A percentile compares a stretch with the other conserved stretches of the same genome.
Evolutionary conservation across 345 rosid species (phyloP).

Genomic region (Litchi chinensis): DNA sequence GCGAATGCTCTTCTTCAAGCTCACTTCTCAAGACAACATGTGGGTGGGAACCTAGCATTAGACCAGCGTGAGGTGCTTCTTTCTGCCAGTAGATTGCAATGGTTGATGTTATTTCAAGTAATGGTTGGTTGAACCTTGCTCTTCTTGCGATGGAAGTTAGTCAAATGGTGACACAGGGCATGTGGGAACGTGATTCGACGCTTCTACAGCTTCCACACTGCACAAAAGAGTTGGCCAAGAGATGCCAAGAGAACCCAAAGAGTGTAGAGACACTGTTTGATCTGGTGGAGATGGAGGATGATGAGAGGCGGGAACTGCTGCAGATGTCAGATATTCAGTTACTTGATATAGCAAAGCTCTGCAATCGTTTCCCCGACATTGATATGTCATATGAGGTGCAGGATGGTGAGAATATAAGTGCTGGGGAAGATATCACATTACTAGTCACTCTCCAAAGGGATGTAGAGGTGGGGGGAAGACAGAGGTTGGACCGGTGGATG

Average conservation of each 20-base stretch:
- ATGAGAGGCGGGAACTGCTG: conserved; percentile 73
- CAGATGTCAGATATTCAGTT: conserved; percentile 66
- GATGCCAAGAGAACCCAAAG: conserved; percentile 80
- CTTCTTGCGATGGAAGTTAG: conserved; percentile 89
- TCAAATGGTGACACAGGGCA: conserved; percentile 96
- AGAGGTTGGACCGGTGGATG: conserved; percentile 79
- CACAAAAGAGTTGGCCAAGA: conserved; percentile 77
- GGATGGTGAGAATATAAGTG: conserved; percentile 51
- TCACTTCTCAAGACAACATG: conserved; percentile 81
- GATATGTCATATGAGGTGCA: conserved; percentile 70
- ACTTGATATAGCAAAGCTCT: conserved; percentile 80
- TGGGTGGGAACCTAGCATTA: conserved; percentile 70
- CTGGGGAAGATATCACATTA: conserved; percentile 64
- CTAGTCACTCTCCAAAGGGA: conserved; percentile 76
- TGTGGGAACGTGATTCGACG: conserved; percentile 96
- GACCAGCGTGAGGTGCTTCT: conserved; percentile 88
- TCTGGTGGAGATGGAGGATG: conserved; percentile 90
- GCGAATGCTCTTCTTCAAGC: conserved; percentile 92
- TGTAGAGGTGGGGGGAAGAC: conserved; percentile 76
- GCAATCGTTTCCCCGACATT: conserved; percentile 86
- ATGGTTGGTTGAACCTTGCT: conserved; percentile 89
- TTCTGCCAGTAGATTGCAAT: conserved; percentile 69
- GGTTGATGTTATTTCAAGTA: conserved; percentile 91
- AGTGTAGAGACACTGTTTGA: conserved; percentile 79
- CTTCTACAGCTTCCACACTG: conserved; percentile 94